Percentiles rank a stretch among this genome's conserved stretches.
These are phyloP conservation scores for Pluteus cervinus DNA, from an alignment of 768 basidiomycete species.

Conservation along the genomic window DNA sequence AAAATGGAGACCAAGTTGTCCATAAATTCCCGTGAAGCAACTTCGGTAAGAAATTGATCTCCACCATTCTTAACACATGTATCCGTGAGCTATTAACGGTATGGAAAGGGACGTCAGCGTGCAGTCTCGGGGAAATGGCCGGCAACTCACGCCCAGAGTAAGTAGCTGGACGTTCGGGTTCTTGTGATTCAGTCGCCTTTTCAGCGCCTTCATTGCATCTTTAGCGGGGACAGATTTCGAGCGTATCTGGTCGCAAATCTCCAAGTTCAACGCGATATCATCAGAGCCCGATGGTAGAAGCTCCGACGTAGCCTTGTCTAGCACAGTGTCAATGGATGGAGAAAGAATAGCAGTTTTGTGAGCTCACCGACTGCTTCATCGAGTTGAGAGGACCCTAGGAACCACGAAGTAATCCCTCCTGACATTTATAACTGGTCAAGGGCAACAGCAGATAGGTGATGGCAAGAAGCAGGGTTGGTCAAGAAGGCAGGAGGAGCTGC, in stretches of 20 bases:
- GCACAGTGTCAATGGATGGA: constrained; percentile 7
- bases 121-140: background rate
- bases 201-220: constrained; percentile 84
- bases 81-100: constrained; percentile 64
- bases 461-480: too few species aligned
- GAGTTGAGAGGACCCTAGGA: constrained; percentile 80
- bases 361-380: constrained; percentile 75
- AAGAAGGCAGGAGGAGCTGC: too few species aligned
- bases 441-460: too few species aligned
- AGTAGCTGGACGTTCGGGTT: constrained; percentile 94
- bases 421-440: too few species aligned
- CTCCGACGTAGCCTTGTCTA: constrained; percentile 95
- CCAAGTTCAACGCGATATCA: constrained; percentile 89
- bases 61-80: constrained; percentile 96
- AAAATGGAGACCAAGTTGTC: constrained; percentile 90
- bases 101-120: background rate
- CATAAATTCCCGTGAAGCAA: constrained; percentile 87
- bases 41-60: constrained; percentile 79
- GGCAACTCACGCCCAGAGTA: constrained; percentile 66
- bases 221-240: constrained; percentile 83
- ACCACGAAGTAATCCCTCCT: too few species aligned
- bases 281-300: constrained; percentile 76
- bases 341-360: background rate
- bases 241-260: constrained; percentile 95
- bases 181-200: constrained; percentile 83